These are phyloP conservation scores for Penicillium canescens DNA, from an alignment of 495 filamentous ascomycete genomes.

Conservation along the genomic window DNA sequence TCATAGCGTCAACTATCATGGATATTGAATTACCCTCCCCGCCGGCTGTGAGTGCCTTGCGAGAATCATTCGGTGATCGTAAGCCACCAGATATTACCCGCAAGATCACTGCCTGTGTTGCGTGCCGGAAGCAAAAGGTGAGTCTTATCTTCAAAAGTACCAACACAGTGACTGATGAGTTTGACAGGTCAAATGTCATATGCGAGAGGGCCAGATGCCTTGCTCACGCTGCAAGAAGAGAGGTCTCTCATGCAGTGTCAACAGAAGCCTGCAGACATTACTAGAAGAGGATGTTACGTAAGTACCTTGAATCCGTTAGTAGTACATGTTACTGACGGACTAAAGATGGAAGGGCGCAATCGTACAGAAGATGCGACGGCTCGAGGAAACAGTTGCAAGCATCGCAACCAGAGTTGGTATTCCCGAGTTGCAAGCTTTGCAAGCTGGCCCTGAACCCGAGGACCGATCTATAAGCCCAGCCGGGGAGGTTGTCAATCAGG, in stretches of 20 bases:
- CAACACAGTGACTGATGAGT: not conserved
- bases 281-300: slow-evolving; percentile 37
- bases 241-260: slow-evolving; percentile 33
- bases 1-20: slow-evolving; percentile 1
- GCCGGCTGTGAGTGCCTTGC: slow-evolving; percentile 23
- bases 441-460: not conserved
- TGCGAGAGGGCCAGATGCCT: slow-evolving; percentile 33
- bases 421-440: slow-evolving; percentile 15
- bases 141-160: not conserved
- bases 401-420: slow-evolving; percentile 24
- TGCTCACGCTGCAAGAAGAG: slow-evolving; percentile 32
- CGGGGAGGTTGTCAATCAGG: not conserved
- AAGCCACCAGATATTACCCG: slow-evolving; percentile 38
- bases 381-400: slow-evolving; percentile 25
- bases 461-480: slow-evolving; percentile 10
- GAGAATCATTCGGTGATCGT: slow-evolving; percentile 35
- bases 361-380: slow-evolving; percentile 20
- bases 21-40: slow-evolving; percentile 19
- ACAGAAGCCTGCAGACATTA: slow-evolving; percentile 36
- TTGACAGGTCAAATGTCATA: slow-evolving; percentile 44
- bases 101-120: slow-evolving; percentile 43
- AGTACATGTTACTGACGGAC: not conserved
- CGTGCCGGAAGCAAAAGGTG: slow-evolving; percentile 42
- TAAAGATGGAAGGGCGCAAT: slow-evolving; percentile 34
- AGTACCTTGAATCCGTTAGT: slow-evolving; percentile 1